Base-by-base conservation (phyloP, 1,284 basidiomycete genomes). In the Ceratobasidium sp. region DNA sequence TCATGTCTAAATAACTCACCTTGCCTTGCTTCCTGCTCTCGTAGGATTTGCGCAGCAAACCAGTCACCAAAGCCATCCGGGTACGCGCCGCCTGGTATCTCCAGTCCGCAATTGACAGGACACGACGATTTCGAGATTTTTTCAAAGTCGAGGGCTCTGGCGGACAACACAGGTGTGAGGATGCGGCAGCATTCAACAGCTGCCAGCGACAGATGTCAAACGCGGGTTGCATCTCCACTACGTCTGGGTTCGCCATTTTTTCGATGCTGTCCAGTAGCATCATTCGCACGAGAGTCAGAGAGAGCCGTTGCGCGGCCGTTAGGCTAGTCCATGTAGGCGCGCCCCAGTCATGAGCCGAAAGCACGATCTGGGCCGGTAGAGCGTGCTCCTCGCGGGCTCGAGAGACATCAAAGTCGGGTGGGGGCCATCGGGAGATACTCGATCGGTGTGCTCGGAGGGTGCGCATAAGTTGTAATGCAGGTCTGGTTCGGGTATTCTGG, bases 401-500 rank as follows among this genome's bases (percentile, higher is more conserved):
- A 25, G n/a, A 28, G 23, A 40, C 8, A 28, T 60, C 21, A 42
- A 12, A 60, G 8, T n/a, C 5, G 2, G 58, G 58, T 33, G 28
- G n/a, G 7, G 58, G 58, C 58, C 58, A 60, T 5, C 30, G 30
- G 2, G 58, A 60, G 56, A 59, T 59, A 59, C n/a, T 59, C 56
- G 18, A 18, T 7, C 2, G 38, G 58, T 2, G 33, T 44, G 7
- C n/a, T 16, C 11, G 53, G 28, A 54, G 53, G 53, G 14, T 30
- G 23, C 12, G 16, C 30, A 25, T 33, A n/a, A 3, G 44, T 46
- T 46, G 44, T 8, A 16, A 46, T 46, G n/a, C n/a, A 8, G n/a
- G n/a, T 46, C 1, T n/a, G 16, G 44, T 3, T 9, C 2, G 42
- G 42, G 12, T 18, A 14, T 14, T 18, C 42, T 14, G 12, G 42